Evolutionary conservation across 2,329 filamentous ascomycete genomes (phyloP).

Genomic region (Dothideomycetes sp.): DNA sequence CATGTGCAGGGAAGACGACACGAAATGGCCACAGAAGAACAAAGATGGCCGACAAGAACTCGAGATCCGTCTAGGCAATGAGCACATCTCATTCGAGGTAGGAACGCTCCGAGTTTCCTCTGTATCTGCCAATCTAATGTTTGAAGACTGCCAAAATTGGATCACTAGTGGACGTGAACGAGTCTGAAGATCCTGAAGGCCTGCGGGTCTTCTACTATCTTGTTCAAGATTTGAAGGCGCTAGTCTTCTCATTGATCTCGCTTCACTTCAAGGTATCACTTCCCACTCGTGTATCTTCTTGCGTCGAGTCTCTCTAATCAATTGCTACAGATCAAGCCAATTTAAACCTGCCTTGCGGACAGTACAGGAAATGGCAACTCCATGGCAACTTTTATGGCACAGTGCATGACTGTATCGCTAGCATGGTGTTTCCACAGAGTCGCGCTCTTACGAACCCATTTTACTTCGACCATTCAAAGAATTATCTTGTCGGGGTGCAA

Average conservation of each 20-base stretch:
- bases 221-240: slow-evolving; percentile 89
- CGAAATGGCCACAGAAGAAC: slow-evolving; percentile 98
- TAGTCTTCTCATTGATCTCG: slow-evolving; percentile 92
- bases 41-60: slow-evolving; percentile 96
- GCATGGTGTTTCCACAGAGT: too few species aligned
- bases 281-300: too few species aligned
- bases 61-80: slow-evolving; percentile 84
- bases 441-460: too few species aligned
- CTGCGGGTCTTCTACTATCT: slow-evolving; percentile 97
- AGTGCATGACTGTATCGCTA: too few species aligned
- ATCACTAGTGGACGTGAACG: slow-evolving; percentile 89
- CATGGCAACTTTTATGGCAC: too few species aligned
- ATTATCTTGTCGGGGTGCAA: too few species aligned
- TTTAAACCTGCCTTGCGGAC: slow-evolving; percentile 11
- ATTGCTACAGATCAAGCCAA: slow-evolving; percentile 20
- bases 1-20: slow-evolving; percentile 74
- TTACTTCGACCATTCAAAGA: too few species aligned
- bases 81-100: slow-evolving; percentile 97
- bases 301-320: too few species aligned
- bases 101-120: too few species aligned
- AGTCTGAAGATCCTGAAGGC: slow-evolving; percentile 90
- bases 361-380: too few species aligned
- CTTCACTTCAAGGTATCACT: slow-evolving; percentile 81
- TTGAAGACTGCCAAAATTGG: slow-evolving; percentile 96
- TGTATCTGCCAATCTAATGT: too few species aligned